phyloP scores from a whole-genome alignment of 225 moss, liverwort and hornwort species.

The Pseudisothecium myosuroides region DNA sequence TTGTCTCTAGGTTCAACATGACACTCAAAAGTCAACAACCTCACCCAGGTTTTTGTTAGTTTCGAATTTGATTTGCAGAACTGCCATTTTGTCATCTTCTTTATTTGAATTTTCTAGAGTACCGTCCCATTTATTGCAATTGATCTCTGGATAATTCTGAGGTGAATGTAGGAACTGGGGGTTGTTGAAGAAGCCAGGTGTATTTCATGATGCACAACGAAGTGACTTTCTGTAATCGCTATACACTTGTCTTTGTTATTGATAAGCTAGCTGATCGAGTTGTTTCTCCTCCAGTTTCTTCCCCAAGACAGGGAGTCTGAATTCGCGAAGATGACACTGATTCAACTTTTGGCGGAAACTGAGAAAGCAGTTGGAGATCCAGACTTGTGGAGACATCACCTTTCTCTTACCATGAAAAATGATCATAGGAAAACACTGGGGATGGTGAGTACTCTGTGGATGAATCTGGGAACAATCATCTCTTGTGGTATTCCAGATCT shows the following conservation, averaged over 20 bases:
- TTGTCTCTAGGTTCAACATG: conserved; percentile 64
- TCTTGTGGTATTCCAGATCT: not conserved
- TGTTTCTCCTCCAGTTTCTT: conserved; percentile 50
- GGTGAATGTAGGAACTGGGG: not conserved
- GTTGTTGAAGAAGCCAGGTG: not conserved
- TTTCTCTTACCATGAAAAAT: conserved; percentile 37
- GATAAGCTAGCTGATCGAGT: not conserved
- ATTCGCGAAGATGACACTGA: conserved; percentile 72
- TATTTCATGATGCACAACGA: not conserved
- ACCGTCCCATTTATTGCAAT: not conserved
- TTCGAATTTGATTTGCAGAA: conserved; percentile 29
- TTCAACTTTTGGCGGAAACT: conserved; percentile 80
- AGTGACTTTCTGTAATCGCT: not conserved
- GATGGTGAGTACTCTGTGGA: conserved; percentile 28
- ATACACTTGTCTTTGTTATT: not conserved
- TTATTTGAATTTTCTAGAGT: not conserved
- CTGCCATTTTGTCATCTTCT: not conserved
- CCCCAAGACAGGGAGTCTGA: conserved; percentile 81
- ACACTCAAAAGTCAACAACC: conserved; percentile 67
- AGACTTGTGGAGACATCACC: conserved; percentile 49
- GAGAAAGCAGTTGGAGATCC: conserved; percentile 93
- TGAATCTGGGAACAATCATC: not conserved
- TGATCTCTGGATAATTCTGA: not conserved
- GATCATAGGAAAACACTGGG: conserved; percentile 44
- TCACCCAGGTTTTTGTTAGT: conserved; percentile 64